These are phyloP conservation scores for Colletotrichum phormii DNA, from an alignment of 2,329 filamentous ascomycete species.

Conservation along the genomic window DNA sequence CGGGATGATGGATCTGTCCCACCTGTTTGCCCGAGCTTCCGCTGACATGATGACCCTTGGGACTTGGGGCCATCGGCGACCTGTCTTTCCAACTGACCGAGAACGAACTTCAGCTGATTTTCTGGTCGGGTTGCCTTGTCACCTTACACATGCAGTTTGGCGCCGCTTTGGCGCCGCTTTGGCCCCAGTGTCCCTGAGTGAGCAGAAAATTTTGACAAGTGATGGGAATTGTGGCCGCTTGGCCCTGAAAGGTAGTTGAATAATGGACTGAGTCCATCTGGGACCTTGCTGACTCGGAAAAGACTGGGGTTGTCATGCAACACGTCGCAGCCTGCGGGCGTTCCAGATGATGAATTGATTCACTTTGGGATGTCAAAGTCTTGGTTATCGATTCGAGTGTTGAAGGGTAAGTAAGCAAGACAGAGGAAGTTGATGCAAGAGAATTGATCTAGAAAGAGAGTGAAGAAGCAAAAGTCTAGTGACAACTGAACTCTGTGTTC, in stretches of 20 bases:
- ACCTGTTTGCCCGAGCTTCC: constrained; percentile 9
- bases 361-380: not conserved
- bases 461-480: not conserved
- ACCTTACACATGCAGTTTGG: constrained; percentile 28
- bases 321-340: constrained; percentile 7
- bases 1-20: not conserved
- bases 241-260: constrained; percentile 1
- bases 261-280: not conserved
- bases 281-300: not conserved
- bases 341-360: constrained; percentile 5
- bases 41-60: not conserved
- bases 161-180: constrained; percentile 8
- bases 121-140: not conserved
- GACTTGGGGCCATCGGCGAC: not conserved
- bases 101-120: constrained; percentile 13
- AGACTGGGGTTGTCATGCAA: constrained; percentile 11
- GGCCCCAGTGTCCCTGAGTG: not conserved
- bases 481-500: not conserved
- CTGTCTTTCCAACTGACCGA: not conserved
- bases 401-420: too few species aligned
- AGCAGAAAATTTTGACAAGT: constrained; percentile 23
- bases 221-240: constrained; percentile 17
- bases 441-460: not conserved
- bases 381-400: not conserved
- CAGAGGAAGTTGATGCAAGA: not conserved